Conservation (phyloP, 345 rosid species). For the Salix koriyanagi region DNA sequence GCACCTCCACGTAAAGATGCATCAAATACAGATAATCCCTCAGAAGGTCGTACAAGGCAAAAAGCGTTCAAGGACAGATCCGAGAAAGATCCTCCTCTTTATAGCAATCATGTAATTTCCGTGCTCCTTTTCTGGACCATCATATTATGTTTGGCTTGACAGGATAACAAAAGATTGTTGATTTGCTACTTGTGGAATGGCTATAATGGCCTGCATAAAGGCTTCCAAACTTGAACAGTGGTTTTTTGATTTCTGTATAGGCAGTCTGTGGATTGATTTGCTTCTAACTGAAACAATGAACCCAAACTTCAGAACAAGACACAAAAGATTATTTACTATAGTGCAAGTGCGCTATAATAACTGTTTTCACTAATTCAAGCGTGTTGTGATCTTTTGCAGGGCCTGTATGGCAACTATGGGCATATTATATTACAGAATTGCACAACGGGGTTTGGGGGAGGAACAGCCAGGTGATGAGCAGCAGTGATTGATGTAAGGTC, state of each 20-base stretch:
- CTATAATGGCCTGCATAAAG: neutral
- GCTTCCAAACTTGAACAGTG: neutral
- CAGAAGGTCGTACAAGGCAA: slow-evolving; percentile 64
- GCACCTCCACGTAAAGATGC: slow-evolving; percentile 86
- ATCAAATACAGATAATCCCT: slow-evolving; percentile 53
- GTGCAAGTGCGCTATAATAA: too few relatives aligned
- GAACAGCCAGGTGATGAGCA: slow-evolving; percentile 52
- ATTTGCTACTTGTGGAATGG: neutral
- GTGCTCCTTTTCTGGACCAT: neutral
- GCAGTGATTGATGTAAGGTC: slow-evolving; percentile 30
- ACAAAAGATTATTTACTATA: neutral
- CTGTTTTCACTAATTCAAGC: neutral
- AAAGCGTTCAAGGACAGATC: slow-evolving; percentile 80
- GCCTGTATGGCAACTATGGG: slow-evolving; percentile 99
- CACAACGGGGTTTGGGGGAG: slow-evolving; percentile 66
- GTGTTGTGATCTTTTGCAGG: slow-evolving; percentile 42
- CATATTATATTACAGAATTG: slow-evolving; percentile 86
- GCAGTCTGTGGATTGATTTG: neutral
- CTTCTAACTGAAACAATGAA: neutral
- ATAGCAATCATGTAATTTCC: slow-evolving; percentile 79
- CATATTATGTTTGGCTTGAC: neutral
- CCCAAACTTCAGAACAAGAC: neutral
- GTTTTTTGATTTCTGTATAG: neutral
- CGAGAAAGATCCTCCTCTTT: slow-evolving; percentile 74
- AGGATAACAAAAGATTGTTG: neutral